phyloP scores from a whole-genome alignment of 345 rosid species.

The Populus deltoides region DNA sequence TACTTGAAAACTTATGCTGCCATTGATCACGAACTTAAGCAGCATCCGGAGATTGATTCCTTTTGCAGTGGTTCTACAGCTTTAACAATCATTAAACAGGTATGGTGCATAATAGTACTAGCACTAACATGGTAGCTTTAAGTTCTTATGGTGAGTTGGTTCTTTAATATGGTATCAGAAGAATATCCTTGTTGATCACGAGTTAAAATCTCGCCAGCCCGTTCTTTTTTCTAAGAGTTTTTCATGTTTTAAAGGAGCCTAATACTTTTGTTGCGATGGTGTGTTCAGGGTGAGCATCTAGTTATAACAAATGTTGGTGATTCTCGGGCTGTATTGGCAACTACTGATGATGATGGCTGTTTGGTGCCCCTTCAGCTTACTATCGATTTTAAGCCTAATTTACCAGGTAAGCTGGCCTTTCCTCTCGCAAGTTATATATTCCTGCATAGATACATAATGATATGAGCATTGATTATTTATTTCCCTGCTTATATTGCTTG shows the following conservation, averaged over 20 bases:
- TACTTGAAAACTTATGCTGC: constrained; percentile 65
- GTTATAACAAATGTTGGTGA: constrained; percentile 76
- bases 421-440: not conserved
- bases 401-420: constrained; percentile 50
- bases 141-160: too few species aligned
- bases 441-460: too few species aligned
- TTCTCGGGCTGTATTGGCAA: constrained; percentile 76
- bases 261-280: not conserved
- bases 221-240: too few species aligned
- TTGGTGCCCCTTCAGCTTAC: constrained; percentile 76
- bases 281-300: constrained; percentile 56
- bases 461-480: not conserved
- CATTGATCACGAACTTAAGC: constrained; percentile 70
- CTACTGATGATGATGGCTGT: constrained; percentile 45
- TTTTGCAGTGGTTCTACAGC: constrained; percentile 77
- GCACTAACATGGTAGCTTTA: too few species aligned
- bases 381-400: constrained; percentile 76
- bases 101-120: not conserved
- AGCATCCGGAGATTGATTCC: constrained; percentile 53
- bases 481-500: constrained; percentile 5
- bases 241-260: not conserved
- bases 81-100: constrained; percentile 76
- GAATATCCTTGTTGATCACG: not conserved
- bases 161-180: not conserved
- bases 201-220: too few species aligned